Percentiles rank a stretch among this genome's conserved stretches.
Evolutionary conservation across 805 yeast species (phyloP).

Genomic region (Isabelozyma rhagii): DNA sequence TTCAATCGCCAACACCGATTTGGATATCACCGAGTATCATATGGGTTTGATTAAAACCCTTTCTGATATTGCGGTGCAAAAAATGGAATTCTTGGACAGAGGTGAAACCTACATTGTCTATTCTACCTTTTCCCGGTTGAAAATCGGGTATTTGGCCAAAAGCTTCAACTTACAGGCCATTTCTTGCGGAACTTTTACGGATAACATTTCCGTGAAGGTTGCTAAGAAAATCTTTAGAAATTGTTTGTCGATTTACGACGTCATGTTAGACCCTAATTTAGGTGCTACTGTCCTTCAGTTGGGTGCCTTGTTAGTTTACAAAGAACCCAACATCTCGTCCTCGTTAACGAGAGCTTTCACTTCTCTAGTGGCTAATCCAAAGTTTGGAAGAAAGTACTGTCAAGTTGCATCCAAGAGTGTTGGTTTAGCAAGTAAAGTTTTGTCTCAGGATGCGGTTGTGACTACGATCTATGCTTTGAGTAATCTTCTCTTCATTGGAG

Average conservation of each 20-base stretch:
- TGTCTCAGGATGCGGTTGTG: slow-evolving; percentile 79
- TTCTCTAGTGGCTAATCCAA: slow-evolving; percentile 53
- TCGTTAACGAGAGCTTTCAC: slow-evolving; percentile 45
- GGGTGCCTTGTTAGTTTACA: slow-evolving; percentile 52
- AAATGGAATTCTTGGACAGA: slow-evolving; percentile 49
- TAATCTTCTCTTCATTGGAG: slow-evolving; percentile 63
- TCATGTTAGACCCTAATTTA: slow-evolving; percentile 50
- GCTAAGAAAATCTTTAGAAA: slow-evolving; percentile 47
- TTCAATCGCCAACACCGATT: not conserved
- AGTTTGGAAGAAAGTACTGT: slow-evolving; percentile 47
- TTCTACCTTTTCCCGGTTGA: slow-evolving; percentile 46
- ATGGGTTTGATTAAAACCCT: slow-evolving; percentile 24
- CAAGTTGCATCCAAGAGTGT: slow-evolving; percentile 53
- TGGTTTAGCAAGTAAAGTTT: slow-evolving; percentile 61
- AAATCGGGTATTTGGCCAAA: slow-evolving; percentile 53
- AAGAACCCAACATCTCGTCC: slow-evolving; percentile 35
- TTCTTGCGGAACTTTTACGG: slow-evolving; percentile 50
- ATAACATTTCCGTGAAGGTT: slow-evolving; percentile 40
- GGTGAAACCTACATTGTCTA: slow-evolving; percentile 57
- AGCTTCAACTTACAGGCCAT: slow-evolving; percentile 58
- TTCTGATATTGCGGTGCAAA: slow-evolving; percentile 32
- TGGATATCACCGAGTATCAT: slow-evolving; percentile 20
- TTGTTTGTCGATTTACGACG: slow-evolving; percentile 51
- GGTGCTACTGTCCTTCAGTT: slow-evolving; percentile 51
- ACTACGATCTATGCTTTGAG: slow-evolving; percentile 81